Conservation (phyloP, 495 filamentous ascomycete species). For the Tirmania nivea region DNA sequence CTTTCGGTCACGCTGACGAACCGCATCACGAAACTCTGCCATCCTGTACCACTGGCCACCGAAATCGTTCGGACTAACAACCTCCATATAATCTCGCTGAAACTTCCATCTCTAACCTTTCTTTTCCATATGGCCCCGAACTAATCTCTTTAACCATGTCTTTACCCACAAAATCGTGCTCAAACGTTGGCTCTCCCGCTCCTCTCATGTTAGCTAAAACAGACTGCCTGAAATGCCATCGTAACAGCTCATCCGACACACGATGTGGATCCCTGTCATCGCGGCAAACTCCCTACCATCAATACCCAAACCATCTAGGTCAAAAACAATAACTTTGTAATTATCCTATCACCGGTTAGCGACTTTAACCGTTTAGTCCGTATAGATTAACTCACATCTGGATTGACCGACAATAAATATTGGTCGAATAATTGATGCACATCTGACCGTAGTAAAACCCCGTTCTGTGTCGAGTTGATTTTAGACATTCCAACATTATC, state of each 20-base stretch:
- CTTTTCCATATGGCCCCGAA: slow-evolving; percentile 10
- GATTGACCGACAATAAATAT: slow-evolving; percentile 10
- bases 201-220: too few relatives aligned
- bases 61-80: not conserved
- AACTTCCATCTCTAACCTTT: slow-evolving; percentile 17
- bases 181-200: too few relatives aligned
- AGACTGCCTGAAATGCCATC: slow-evolving; percentile 20
- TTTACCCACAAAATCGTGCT: too few relatives aligned
- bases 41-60: too few relatives aligned
- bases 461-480: slow-evolving; percentile 12
- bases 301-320: slow-evolving; percentile 6
- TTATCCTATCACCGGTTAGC: slow-evolving; percentile 9
- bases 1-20: slow-evolving; percentile 1
- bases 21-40: not conserved
- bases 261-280: slow-evolving; percentile 12
- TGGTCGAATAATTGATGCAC: slow-evolving; percentile 8
- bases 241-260: slow-evolving; percentile 15
- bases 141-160: slow-evolving; percentile 17
- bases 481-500: not conserved
- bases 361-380: not conserved
- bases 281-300: slow-evolving; percentile 15
- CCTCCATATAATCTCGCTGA: not conserved
- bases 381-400: slow-evolving; percentile 5
- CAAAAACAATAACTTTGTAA: slow-evolving; percentile 17
- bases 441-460: slow-evolving; percentile 4